phyloP scores from a whole-genome alignment of 208 protist species.

The Phytomonas serpens region DNA sequence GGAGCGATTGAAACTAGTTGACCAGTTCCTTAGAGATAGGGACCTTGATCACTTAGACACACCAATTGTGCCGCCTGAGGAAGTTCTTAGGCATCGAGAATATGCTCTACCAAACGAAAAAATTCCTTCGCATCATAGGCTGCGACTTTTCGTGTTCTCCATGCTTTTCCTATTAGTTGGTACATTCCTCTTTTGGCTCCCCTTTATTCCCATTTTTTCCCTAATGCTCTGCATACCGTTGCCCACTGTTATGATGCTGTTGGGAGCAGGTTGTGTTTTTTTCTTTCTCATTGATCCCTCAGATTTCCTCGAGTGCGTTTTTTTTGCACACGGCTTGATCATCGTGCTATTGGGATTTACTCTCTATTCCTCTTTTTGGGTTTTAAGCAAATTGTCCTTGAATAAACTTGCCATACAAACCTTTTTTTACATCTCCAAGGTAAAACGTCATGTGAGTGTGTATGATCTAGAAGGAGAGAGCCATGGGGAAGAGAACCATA shows the following conservation, averaged over 20 bases:
- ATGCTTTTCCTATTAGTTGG: conserved; percentile 35
- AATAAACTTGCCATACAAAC: background rate
- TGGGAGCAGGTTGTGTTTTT: conserved; percentile 28
- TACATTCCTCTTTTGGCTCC: conserved; percentile 32
- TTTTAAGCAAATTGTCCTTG: background rate
- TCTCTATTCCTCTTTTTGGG: background rate
- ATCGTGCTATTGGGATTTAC: background rate
- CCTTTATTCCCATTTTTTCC: conserved; percentile 26
- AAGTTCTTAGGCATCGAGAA: background rate
- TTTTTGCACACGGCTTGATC: background rate
- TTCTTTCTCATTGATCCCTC: conserved; percentile 36
- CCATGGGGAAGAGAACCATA: background rate
- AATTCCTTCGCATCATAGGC: conserved; percentile 21
- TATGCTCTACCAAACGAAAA: background rate
- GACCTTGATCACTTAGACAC: background rate
- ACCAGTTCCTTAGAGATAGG: background rate
- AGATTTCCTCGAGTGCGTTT: conserved; percentile 7
- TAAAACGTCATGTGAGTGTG: background rate
- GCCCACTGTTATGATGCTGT: conserved; percentile 14
- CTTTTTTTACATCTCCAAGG: background rate
- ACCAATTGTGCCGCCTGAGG: background rate
- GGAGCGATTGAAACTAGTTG: conserved; percentile 17
- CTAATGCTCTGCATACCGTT: conserved; percentile 16
- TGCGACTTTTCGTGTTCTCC: conserved; percentile 40
- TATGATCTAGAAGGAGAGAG: background rate